Percentiles rank a stretch among this genome's conserved stretches.
Evolutionary conservation across 805 yeast genomes (phyloP).

Genomic region (Nakazawaea wyomingensis): DNA sequence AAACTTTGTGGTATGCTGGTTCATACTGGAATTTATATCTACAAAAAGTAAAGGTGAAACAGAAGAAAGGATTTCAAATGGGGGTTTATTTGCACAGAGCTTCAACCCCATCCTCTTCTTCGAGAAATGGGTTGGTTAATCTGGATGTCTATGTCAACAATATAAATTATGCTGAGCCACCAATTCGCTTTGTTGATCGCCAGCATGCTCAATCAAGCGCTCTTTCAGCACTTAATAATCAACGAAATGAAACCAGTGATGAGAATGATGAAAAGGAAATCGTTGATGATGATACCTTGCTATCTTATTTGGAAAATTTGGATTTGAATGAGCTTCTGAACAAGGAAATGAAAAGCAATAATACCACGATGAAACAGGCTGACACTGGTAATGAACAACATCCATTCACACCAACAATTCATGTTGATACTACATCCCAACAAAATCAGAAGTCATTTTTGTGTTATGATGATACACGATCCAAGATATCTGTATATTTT

Average conservation of each 20-base stretch:
- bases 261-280: slow-evolving; percentile 20
- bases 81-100: slow-evolving; percentile 56
- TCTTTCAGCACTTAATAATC: not conserved
- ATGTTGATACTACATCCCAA: not conserved
- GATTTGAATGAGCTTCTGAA: slow-evolving; percentile 16
- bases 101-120: slow-evolving; percentile 28
- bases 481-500: slow-evolving; percentile 42
- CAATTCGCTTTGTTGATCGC: slow-evolving; percentile 14
- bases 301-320: slow-evolving; percentile 17
- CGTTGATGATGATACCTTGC: slow-evolving; percentile 20
- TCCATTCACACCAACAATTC: not conserved
- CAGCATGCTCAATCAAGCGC: not conserved
- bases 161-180: slow-evolving; percentile 21
- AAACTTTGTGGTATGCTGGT: slow-evolving; percentile 56
- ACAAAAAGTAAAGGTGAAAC: slow-evolving; percentile 37
- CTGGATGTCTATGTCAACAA: slow-evolving; percentile 29
- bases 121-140: slow-evolving; percentile 35
- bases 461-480: slow-evolving; percentile 43
- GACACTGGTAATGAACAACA: slow-evolving; percentile 8
- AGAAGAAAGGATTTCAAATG: slow-evolving; percentile 40
- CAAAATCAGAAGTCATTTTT: slow-evolving; percentile 23
- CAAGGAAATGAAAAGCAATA: not conserved
- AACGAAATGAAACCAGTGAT: not conserved
- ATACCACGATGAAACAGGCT: slow-evolving; percentile 11
- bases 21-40: slow-evolving; percentile 54